Conservation (phyloP, 805 yeast species). For the Metschnikowia lochheadii region DNA sequence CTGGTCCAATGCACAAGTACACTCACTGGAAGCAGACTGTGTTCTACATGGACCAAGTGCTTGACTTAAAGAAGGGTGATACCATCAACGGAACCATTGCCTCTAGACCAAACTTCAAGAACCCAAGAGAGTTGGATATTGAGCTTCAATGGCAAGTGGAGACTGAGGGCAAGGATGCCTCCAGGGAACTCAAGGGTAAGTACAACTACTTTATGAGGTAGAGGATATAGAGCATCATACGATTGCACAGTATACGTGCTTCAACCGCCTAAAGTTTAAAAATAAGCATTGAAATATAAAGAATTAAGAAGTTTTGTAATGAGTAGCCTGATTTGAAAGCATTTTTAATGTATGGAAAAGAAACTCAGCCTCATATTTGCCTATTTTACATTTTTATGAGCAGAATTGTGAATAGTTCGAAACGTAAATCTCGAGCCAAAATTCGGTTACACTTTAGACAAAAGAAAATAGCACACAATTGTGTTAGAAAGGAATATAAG, state of each 20-base stretch:
- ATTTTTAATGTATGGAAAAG: no score
- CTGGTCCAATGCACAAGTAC: conserved; percentile 91
- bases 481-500: not conserved
- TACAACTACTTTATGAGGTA: conserved; percentile 70
- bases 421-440: not conserved
- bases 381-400: not conserved
- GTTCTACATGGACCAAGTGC: conserved; percentile 79
- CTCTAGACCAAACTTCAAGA: conserved; percentile 68
- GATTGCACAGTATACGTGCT: not conserved
- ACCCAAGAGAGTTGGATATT: conserved; percentile 89
- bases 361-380: no score
- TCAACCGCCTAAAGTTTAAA: not conserved
- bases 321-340: no score
- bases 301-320: not conserved
- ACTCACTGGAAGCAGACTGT: conserved; percentile 99
- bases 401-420: not conserved
- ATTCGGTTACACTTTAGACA: not conserved
- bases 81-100: conserved; percentile 64
- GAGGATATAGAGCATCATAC: not conserved
- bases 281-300: not conserved
- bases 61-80: conserved; percentile 76
- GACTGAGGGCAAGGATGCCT: conserved; percentile 41
- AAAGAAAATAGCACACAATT: not conserved
- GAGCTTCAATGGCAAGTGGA: conserved; percentile 56
- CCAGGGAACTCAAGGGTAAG: conserved; percentile 57